phyloP scores from a whole-genome alignment of 1,284 basidiomycete species.

The Xerocomus minutiporus region DNA sequence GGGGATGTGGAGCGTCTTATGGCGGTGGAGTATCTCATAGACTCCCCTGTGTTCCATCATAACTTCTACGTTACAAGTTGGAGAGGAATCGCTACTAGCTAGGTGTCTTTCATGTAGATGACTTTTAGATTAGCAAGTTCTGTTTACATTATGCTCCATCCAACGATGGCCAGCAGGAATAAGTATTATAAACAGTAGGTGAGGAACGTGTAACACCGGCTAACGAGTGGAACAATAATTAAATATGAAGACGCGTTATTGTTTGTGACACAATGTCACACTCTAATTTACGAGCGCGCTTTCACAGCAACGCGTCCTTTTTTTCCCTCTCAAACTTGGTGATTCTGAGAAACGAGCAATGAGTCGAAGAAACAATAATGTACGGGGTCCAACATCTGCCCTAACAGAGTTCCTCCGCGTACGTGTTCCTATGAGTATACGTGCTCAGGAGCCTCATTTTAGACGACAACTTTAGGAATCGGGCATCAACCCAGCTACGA shows the following conservation, averaged over 20 bases:
- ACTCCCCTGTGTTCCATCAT: neutral
- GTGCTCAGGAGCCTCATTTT: neutral
- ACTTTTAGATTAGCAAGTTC: neutral
- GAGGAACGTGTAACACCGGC: neutral
- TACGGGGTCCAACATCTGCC: conserved; percentile 87
- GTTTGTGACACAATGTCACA: too few species aligned
- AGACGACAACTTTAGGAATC: conserved; percentile 49
- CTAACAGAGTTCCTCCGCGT: conserved; percentile 89
- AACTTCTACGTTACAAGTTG: neutral
- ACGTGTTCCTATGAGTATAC: conserved; percentile 23
- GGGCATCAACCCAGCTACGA: conserved; percentile 70
- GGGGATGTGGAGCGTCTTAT: neutral
- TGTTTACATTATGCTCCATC: neutral
- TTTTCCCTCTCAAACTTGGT: too few species aligned
- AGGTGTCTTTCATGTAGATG: neutral
- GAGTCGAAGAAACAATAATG: conserved; percentile 49
- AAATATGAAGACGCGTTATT: too few species aligned
- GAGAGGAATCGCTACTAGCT: neutral
- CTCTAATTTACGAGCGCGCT: neutral
- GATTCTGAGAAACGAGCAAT: conserved; percentile 8
- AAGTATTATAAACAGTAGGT: neutral
- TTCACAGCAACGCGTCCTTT: neutral
- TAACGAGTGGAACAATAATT: too few species aligned
- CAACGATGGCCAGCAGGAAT: neutral
- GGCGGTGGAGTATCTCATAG: neutral